Conservation (phyloP, 2,329 filamentous ascomycete genomes). For the Coniella lustricola region DNA sequence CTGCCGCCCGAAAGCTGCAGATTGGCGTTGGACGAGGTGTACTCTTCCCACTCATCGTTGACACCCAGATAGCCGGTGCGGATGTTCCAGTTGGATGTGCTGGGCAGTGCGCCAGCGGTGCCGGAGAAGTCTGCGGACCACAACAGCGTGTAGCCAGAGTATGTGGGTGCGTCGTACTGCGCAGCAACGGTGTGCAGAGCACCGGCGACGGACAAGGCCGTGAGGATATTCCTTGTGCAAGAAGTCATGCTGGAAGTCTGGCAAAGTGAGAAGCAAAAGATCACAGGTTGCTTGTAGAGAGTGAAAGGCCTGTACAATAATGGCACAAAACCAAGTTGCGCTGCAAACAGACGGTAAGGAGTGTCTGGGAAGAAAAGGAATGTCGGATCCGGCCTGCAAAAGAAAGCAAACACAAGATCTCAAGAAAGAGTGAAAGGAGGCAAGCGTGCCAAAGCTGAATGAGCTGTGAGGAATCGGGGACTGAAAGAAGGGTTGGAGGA, state of each 20-base stretch:
- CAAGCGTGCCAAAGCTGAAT: neutral
- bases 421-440: slow-evolving; percentile 1
- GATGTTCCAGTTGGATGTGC: slow-evolving; percentile 38
- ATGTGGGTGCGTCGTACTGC: slow-evolving; percentile 24
- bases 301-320: neutral
- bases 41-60: slow-evolving; percentile 44
- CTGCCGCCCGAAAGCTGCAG: slow-evolving; percentile 44
- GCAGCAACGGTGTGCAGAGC: neutral
- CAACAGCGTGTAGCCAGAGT: slow-evolving; percentile 33
- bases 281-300: neutral
- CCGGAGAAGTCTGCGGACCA: slow-evolving; percentile 43
- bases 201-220: neutral
- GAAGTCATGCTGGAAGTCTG: neutral
- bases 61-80: slow-evolving; percentile 35
- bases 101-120: slow-evolving; percentile 29
- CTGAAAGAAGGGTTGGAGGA: too few relatives aligned
- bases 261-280: too few relatives aligned
- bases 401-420: neutral
- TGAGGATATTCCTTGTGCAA: neutral
- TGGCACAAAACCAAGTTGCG: neutral
- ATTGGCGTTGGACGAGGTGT: slow-evolving; percentile 37
- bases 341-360: neutral
- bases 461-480: neutral
- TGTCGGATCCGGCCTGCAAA: neutral
- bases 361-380: neutral